Percentiles rank a stretch among this genome's conserved stretches.
These are phyloP conservation scores for Pythium brachiatum DNA, from an alignment of 352 stramenopile species.

Conservation along the genomic window DNA sequence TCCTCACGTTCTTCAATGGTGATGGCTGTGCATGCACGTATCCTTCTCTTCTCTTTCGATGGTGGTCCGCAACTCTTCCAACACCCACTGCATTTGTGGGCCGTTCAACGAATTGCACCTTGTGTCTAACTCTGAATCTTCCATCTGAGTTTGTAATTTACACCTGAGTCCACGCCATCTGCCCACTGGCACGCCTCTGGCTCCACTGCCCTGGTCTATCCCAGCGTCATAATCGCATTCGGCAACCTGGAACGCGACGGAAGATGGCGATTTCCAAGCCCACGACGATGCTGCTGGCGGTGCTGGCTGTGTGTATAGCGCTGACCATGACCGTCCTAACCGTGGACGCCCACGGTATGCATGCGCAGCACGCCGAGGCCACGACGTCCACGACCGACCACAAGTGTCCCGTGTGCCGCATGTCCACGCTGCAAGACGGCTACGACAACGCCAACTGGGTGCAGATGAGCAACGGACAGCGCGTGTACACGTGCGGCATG, in stretches of 20 bases:
- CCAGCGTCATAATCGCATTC: not conserved
- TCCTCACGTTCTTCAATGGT: too few species aligned
- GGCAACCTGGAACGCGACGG: not conserved
- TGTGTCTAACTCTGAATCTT: not conserved
- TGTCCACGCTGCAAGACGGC: conserved; percentile 21
- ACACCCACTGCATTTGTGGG: not conserved
- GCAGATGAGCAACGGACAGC: conserved; percentile 63
- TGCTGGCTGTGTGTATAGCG: conserved; percentile 23
- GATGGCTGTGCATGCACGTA: too few species aligned
- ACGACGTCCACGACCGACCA: conserved; percentile 12
- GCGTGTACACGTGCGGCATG: conserved; percentile 84
- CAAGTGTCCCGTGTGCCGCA: conserved; percentile 36
- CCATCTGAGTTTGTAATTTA: conserved; percentile 1
- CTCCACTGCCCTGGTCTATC: not conserved
- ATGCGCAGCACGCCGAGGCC: conserved; percentile 8
- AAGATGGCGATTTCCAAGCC: conserved; percentile 2
- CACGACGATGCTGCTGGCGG: conserved; percentile 2
- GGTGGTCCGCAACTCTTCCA: too few species aligned
- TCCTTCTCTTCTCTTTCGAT: too few species aligned
- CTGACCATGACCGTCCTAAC: conserved; percentile 17
- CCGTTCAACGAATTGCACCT: not conserved
- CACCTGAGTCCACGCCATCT: conserved; percentile 8
- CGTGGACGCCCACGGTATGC: conserved; percentile 27
- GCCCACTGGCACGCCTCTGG: not conserved
- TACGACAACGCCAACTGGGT: conserved; percentile 33